phyloP scores from a whole-genome alignment of 805 yeast species.

The Metschnikowia kofuensis region DNA sequence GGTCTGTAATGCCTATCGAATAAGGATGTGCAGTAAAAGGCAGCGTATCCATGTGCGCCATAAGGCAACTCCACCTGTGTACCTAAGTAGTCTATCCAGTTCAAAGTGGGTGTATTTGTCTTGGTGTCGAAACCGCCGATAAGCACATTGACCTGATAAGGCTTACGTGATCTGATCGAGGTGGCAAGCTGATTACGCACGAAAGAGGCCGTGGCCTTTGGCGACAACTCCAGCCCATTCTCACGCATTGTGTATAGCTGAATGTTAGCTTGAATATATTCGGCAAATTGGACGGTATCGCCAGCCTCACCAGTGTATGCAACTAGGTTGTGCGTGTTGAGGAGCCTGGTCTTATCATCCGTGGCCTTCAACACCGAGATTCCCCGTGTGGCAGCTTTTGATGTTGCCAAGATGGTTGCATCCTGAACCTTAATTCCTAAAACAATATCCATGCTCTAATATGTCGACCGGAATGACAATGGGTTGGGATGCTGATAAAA shows the following conservation, averaged over 20 bases:
- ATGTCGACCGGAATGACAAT: background rate
- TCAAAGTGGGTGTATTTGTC: constrained; percentile 59
- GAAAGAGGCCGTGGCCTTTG: constrained; percentile 83
- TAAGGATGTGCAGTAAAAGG: constrained; percentile 85
- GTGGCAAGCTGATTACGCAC: constrained; percentile 86
- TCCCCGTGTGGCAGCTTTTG: constrained; percentile 90
- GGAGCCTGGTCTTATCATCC: constrained; percentile 75
- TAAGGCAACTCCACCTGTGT: constrained; percentile 89
- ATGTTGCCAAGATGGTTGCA: constrained; percentile 85
- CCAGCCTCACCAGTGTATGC: constrained; percentile 97
- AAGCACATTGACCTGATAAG: constrained; percentile 90
- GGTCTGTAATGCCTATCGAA: constrained; percentile 86
- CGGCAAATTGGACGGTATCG: constrained; percentile 94
- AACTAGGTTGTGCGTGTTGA: constrained; percentile 74
- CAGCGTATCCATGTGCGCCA: constrained; percentile 99
- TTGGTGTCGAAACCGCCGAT: constrained; percentile 77
- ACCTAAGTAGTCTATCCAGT: constrained; percentile 93
- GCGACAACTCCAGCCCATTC: constrained; percentile 68
- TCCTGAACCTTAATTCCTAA: constrained; percentile 83
- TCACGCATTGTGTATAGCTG: constrained; percentile 87
- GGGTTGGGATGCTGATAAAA: background rate
- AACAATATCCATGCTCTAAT: constrained; percentile 71
- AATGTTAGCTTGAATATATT: constrained; percentile 87
- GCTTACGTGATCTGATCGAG: constrained; percentile 83
- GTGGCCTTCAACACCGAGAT: constrained; percentile 73